Evolutionary conservation across 2,329 filamentous ascomycete species (phyloP).

Genomic region (Colletotrichum lindemuthianum): DNA sequence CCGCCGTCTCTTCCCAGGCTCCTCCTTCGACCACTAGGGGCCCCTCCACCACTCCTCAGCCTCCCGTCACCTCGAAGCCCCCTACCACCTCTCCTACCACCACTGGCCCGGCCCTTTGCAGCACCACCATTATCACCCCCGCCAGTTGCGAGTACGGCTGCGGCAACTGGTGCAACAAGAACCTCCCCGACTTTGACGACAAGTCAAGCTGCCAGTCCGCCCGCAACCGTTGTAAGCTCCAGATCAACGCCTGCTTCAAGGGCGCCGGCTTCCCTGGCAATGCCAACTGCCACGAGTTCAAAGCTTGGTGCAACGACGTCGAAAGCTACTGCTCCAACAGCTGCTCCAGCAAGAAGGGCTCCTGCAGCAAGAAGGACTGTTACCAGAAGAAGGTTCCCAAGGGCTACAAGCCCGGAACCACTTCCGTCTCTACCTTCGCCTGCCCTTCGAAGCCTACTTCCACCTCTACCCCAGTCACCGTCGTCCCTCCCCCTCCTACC

Average conservation of each 20-base stretch:
- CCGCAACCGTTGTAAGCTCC: conserved; percentile 56
- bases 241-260: conserved; percentile 62
- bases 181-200: conserved; percentile 60
- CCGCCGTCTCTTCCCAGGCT: conserved; percentile 9
- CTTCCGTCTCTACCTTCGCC: conserved; percentile 42
- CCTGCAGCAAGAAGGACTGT: conserved; percentile 56
- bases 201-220: conserved; percentile 52
- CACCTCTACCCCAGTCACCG: conserved; percentile 40
- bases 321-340: conserved; percentile 53
- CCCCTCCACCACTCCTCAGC: conserved; percentile 27
- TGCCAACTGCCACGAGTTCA: conserved; percentile 59
- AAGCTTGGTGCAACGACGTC: conserved; percentile 59
- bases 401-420: conserved; percentile 44
- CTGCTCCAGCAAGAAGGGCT: conserved; percentile 46
- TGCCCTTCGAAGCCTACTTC: conserved; percentile 41
- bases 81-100: conserved; percentile 43
- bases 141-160: conserved; percentile 64
- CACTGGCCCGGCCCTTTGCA: conserved; percentile 56
- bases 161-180: conserved; percentile 63
- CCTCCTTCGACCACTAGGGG: conserved; percentile 29
- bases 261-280: conserved; percentile 61
- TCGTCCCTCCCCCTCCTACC: conserved; percentile 57
- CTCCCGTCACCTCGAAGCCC: conserved; percentile 36
- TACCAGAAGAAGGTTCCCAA: conserved; percentile 53
- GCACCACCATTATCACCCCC: conserved; percentile 55